Evolutionary conservation across 768 basidiomycete genomes (phyloP).

Genomic region (Termitomyces bulborhizus): DNA sequence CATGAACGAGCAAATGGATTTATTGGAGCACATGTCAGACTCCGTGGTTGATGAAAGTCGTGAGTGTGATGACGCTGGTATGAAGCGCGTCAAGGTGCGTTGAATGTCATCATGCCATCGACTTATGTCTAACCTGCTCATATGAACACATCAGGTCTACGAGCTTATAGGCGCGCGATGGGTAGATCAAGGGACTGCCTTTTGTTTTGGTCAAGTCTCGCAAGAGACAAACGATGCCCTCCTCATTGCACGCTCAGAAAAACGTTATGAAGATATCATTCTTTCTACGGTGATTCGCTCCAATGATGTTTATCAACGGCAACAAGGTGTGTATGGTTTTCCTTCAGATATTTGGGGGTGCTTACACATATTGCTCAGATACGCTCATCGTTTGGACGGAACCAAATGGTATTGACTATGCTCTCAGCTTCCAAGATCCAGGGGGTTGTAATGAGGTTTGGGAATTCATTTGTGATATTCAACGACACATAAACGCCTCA

Average conservation of each 20-base stretch:
- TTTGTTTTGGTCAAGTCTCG: slow-evolving; percentile 87
- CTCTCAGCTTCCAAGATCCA: slow-evolving; percentile 93
- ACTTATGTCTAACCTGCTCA: slow-evolving; percentile 3
- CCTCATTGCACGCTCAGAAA: slow-evolving; percentile 79
- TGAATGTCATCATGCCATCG: slow-evolving; percentile 1
- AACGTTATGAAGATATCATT: slow-evolving; percentile 64
- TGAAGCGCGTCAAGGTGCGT: slow-evolving; percentile 79
- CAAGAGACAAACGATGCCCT: slow-evolving; percentile 72
- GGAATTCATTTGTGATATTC: slow-evolving; percentile 93
- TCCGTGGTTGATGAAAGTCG: slow-evolving; percentile 46
- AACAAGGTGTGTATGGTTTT: slow-evolving; percentile 48
- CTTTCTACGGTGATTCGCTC: slow-evolving; percentile 76
- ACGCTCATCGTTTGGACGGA: slow-evolving; percentile 99
- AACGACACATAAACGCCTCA: slow-evolving; percentile 67
- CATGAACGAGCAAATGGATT: slow-evolving; percentile 37
- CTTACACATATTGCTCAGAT: slow-evolving; percentile 40
- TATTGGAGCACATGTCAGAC: slow-evolving; percentile 38
- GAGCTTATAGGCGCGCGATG: slow-evolving; percentile 87
- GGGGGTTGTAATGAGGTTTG: slow-evolving; percentile 96
- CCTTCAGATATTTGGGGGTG: slow-evolving; percentile 1
- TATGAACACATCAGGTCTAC: slow-evolving; percentile 63
- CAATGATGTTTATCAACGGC: slow-evolving; percentile 81
- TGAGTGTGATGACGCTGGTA: slow-evolving; percentile 64
- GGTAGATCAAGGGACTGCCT: slow-evolving; percentile 96
- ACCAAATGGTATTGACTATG: slow-evolving; percentile 90